Percentiles rank a stretch among this genome's conserved stretches.
Conservation (phyloP, 1,284 basidiomycete genomes). For the Pyrrhoderma lamaoense region DNA sequence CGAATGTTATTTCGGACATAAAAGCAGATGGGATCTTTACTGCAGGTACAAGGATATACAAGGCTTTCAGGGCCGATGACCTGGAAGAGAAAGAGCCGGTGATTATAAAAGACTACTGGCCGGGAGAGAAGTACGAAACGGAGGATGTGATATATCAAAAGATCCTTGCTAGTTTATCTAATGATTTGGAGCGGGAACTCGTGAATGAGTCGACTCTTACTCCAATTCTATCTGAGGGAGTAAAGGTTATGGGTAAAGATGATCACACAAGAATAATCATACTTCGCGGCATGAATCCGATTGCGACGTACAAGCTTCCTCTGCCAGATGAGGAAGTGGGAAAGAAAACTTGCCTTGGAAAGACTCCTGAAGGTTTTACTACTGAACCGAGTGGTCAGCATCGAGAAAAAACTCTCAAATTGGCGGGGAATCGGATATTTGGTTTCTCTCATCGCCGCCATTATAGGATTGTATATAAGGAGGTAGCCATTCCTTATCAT, state of each 20-base stretch:
- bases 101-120: not conserved
- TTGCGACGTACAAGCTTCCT: not conserved
- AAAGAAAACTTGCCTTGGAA: too few relatives aligned
- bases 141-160: not conserved
- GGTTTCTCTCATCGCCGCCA: too few relatives aligned
- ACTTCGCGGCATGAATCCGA: not conserved
- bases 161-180: not conserved
- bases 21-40: not conserved
- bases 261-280: not conserved
- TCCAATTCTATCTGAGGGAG: not conserved
- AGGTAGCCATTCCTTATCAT: too few relatives aligned
- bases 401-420: too few relatives aligned
- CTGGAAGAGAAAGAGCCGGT: not conserved
- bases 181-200: not conserved
- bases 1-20: not conserved
- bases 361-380: too few relatives aligned
- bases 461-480: too few relatives aligned
- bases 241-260: not conserved
- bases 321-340: too few relatives aligned
- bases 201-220: not conserved
- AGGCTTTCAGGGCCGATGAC: not conserved
- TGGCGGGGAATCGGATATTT: too few relatives aligned
- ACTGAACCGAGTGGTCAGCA: too few relatives aligned
- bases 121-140: too few relatives aligned
- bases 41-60: not conserved